Percentiles rank a stretch among this genome's conserved stretches.
These are phyloP conservation scores for Ceratobasidium theobromae DNA, from an alignment of 1,284 basidiomycete genomes.

Conservation along the genomic window DNA sequence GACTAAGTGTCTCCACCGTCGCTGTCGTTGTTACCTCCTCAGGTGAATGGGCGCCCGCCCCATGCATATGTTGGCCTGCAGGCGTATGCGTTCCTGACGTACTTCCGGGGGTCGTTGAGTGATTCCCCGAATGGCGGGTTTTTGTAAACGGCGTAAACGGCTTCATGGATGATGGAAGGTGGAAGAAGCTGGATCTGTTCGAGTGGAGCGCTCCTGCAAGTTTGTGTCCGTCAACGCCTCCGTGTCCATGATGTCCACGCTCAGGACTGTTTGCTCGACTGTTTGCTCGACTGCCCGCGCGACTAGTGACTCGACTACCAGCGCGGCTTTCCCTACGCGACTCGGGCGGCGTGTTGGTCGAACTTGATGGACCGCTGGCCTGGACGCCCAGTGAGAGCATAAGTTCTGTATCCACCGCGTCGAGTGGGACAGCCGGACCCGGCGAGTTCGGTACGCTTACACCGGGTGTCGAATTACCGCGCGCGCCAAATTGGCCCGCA, in stretches of 20 bases:
- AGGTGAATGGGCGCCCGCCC: constrained; percentile 52
- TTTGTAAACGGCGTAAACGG: constrained; percentile 43
- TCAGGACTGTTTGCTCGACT: constrained; percentile 51
- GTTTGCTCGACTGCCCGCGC: constrained; percentile 46
- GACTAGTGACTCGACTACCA: constrained; percentile 43
- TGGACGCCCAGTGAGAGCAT: constrained; percentile 60
- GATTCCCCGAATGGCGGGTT: constrained; percentile 56
- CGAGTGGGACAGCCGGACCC: constrained; percentile 48
- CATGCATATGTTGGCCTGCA: constrained; percentile 50
- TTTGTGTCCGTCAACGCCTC: constrained; percentile 8
- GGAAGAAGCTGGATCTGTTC: constrained; percentile 30
- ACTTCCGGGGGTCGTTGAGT: constrained; percentile 51
- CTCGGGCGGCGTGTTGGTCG: constrained; percentile 42
- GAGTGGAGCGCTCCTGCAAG: constrained; percentile 20
- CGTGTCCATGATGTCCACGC: constrained; percentile 35
- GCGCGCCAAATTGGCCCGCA: constrained; percentile 41
- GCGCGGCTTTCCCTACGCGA: constrained; percentile 38
- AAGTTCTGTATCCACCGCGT: constrained; percentile 82
- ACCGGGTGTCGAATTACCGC: constrained; percentile 37
- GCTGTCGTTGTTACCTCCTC: constrained; percentile 44
- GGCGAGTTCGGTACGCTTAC: constrained; percentile 14
- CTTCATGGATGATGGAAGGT: constrained; percentile 36
- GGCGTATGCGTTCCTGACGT: constrained; percentile 55
- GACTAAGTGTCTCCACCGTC: constrained; percentile 38
- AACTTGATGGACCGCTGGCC: constrained; percentile 35